Conservation (phyloP, 306 rosid genomes). For the Vachellia pachyceras region DNA sequence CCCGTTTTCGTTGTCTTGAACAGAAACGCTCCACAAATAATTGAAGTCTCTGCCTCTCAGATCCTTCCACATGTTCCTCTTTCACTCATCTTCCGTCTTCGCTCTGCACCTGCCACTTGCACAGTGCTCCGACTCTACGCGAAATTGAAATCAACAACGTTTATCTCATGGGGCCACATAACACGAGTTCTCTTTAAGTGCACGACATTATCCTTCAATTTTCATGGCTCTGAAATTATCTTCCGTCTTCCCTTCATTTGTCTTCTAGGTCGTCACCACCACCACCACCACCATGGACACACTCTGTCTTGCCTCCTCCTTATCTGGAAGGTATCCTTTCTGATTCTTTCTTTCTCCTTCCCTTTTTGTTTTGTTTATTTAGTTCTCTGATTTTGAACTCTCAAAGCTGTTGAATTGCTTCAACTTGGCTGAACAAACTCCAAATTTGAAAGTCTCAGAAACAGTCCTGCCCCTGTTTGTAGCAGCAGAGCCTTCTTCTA, state of each 20-base stretch:
- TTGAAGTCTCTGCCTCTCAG: too few relatives aligned
- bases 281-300: conserved; percentile 44
- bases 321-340: conserved; percentile 39
- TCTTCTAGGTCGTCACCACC: not conserved
- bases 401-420: conserved; percentile 5
- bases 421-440: not conserved
- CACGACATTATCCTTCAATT: not conserved
- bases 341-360: not conserved
- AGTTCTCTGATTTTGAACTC: not conserved
- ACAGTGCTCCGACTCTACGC: too few relatives aligned
- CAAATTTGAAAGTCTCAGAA: not conserved
- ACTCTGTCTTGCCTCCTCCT: conserved; percentile 26
- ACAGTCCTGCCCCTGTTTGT: conserved; percentile 39
- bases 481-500: conserved; percentile 46
- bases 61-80: too few relatives aligned
- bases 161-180: not conserved
- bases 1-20: too few relatives aligned
- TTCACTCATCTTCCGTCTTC: too few relatives aligned
- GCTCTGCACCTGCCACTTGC: too few relatives aligned
- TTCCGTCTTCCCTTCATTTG: not conserved
- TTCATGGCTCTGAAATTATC: not conserved
- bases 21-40: too few relatives aligned
- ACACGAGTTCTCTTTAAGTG: not conserved
- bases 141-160: not conserved
- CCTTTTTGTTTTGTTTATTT: not conserved